Evolutionary conservation across 257 asterid species (phyloP), one percentile per base, ranked within the genome.

Genomic region (Solanum peruvianum): DNA sequence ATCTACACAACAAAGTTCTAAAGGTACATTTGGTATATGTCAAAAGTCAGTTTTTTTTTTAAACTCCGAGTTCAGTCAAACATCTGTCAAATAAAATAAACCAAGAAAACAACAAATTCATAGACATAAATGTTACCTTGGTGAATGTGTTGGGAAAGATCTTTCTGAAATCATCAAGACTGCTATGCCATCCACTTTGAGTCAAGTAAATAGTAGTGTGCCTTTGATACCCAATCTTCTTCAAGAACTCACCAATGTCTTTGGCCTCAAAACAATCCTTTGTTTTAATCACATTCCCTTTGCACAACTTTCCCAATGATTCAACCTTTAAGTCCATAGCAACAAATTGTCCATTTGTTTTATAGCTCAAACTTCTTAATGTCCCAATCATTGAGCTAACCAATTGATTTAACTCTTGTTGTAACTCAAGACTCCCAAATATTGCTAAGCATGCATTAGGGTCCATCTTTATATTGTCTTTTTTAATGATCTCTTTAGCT

Each of bases 121-220:
- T 15, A 67, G 21, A 4, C 16, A 73, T 83, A 75, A 20, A 25
- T 42, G 37, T 80, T 89, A 94, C 97, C 98, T 94, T 93, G 60
- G 94, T 93, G 35, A 91, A 93, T 20, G 95, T 92, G 83, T 93
- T 91, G 64, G 98, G 96, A 47, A 92, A 95, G 81, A 82, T 62
- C 52, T 91, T 76, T 84, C 97, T 92, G 66, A 95, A 64, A 35
- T 88, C 89, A 86, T 88, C 76, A 16, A 94, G 92, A 69, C 90
- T 89, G 23, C 49, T 33, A 39, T 90, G 89, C 96, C 97, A 91
- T 85, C 93, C 91, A 1, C 90, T 87, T 56, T 93, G 96, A 88
- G 97, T 93, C 41, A 93, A 42, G 60, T 95, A 95, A 64, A 95
- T 77, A 11, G 90, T 88, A 2, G 95, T 88, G 23, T 93, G 90